Conservation (phyloP, 768 basidiomycete species). For the Neoboletus brunneissimus region DNA sequence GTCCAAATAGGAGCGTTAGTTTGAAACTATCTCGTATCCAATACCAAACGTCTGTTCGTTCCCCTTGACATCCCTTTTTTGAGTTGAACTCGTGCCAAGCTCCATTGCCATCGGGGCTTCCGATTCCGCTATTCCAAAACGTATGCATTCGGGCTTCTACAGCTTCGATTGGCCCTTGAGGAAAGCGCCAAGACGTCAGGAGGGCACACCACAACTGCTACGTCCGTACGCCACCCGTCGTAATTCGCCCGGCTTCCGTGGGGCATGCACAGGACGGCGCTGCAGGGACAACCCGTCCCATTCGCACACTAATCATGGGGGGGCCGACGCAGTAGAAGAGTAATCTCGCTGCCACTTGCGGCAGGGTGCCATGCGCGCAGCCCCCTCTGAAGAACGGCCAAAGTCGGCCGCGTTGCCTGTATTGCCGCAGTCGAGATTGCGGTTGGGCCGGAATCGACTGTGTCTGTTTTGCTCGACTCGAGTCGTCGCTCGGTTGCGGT, state of each 20-base stretch:
- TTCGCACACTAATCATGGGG: constrained; percentile 7
- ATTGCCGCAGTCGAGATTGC: not conserved
- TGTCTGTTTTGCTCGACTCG: constrained; percentile 1
- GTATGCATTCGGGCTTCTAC: constrained; percentile 6
- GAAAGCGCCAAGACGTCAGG: constrained; percentile 11
- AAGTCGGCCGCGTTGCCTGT: not conserved
- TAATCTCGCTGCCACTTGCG: constrained; percentile 11
- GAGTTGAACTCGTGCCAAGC: constrained; percentile 21
- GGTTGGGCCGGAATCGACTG: constrained; percentile 8
- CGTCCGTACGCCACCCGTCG: constrained; percentile 10
- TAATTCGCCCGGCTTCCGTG: constrained; percentile 11
- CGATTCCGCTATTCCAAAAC: constrained; percentile 25
- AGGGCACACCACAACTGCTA: not conserved
- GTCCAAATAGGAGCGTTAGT: constrained; percentile 8
- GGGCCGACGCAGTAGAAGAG: not conserved
- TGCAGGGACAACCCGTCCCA: not conserved
- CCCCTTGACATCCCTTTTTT: constrained; percentile 19
- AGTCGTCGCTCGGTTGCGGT: constrained; percentile 4
- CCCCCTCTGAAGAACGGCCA: not conserved
- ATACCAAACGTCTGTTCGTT: constrained; percentile 7
- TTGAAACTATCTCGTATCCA: constrained; percentile 15
- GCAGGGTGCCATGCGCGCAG: not conserved
- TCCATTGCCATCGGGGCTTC: constrained; percentile 29
- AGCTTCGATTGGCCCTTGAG: constrained; percentile 25
- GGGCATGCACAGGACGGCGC: constrained; percentile 10